A percentile compares a stretch with the other conserved stretches of the same genome.
These are phyloP conservation scores for Escovopsis sp. DNA, from an alignment of 2,329 filamentous ascomycete genomes.

Conservation along the genomic window DNA sequence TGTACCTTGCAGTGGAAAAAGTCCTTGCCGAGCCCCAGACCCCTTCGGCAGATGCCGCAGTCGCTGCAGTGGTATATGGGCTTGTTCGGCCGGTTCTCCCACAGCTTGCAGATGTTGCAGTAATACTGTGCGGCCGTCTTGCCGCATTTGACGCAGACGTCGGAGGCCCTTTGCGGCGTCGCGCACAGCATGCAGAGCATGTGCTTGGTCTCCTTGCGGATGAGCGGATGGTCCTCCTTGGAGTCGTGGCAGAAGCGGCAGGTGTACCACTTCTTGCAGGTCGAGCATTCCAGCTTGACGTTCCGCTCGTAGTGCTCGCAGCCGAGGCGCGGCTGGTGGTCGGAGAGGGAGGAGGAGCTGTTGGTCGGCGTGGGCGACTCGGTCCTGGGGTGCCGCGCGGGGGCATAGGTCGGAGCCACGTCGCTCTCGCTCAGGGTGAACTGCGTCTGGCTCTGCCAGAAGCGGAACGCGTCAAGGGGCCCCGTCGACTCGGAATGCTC, in stretches of 20 bases:
- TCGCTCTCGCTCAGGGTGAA: conserved; percentile 45
- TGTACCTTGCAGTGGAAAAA: conserved; percentile 93
- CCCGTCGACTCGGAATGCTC: conserved; percentile 29
- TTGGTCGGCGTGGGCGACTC: conserved; percentile 13
- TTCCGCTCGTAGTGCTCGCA: conserved; percentile 92
- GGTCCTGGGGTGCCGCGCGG: conserved; percentile 31
- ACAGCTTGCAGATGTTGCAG: conserved; percentile 87
- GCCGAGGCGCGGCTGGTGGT: conserved; percentile 43
- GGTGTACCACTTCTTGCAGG: conserved; percentile 84
- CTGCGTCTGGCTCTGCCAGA: conserved; percentile 36
- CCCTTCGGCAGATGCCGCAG: conserved; percentile 87
- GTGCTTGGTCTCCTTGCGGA: conserved; percentile 72
- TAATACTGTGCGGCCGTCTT: conserved; percentile 76
- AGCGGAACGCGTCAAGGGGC: conserved; percentile 39
- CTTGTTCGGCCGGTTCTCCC: conserved; percentile 85
- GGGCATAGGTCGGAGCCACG: conserved; percentile 51
- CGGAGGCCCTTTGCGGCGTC: conserved; percentile 66
- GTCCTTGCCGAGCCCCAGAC: conserved; percentile 84
- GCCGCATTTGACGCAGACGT: conserved; percentile 64
- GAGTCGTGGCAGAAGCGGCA: conserved; percentile 91
- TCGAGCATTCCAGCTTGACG: conserved; percentile 86
- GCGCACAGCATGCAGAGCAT: conserved; percentile 97
- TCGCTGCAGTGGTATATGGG: conserved; percentile 93
- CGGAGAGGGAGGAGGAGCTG: conserved; percentile 9
- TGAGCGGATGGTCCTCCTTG: conserved; percentile 61